A percentile compares a stretch with the other conserved stretches of the same genome.
Evolutionary conservation across 78 protist species (phyloP).

Genomic region (Dictyostelium intermedium): DNA sequence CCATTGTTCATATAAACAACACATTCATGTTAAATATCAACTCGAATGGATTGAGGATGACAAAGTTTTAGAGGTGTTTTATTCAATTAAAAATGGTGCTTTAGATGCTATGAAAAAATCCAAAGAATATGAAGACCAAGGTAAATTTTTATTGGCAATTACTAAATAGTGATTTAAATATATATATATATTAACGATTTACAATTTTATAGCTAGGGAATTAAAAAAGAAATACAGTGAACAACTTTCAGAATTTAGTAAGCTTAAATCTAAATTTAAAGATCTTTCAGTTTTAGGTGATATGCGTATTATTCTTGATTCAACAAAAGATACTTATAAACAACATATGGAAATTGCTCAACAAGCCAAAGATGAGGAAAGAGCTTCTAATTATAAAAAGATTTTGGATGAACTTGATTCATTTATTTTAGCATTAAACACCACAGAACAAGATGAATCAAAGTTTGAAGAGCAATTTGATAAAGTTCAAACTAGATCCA

Average conservation of each 20-base stretch:
- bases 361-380: neutral
- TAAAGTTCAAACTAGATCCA: neutral
- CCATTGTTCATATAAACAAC: neutral
- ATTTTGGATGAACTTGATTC: neutral
- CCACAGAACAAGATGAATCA: neutral
- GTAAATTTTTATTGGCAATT: too few relatives aligned
- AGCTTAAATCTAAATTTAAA: neutral
- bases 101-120: neutral
- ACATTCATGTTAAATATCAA: neutral
- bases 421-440: neutral
- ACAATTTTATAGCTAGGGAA: neutral
- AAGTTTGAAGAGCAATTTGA: neutral
- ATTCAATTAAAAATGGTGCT: neutral
- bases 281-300: conserved; percentile 17
- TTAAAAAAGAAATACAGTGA: neutral
- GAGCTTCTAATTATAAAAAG: neutral
- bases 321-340: neutral
- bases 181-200: too few relatives aligned
- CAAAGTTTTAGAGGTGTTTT: neutral
- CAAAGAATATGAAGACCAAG: neutral
- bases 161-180: too few relatives aligned
- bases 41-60: neutral
- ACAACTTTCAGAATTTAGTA: neutral
- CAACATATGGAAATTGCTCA: neutral
- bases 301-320: neutral